These are phyloP conservation scores for Debaryomyces nepalensis DNA, from an alignment of 1,139 yeast species.

Conservation along the genomic window DNA sequence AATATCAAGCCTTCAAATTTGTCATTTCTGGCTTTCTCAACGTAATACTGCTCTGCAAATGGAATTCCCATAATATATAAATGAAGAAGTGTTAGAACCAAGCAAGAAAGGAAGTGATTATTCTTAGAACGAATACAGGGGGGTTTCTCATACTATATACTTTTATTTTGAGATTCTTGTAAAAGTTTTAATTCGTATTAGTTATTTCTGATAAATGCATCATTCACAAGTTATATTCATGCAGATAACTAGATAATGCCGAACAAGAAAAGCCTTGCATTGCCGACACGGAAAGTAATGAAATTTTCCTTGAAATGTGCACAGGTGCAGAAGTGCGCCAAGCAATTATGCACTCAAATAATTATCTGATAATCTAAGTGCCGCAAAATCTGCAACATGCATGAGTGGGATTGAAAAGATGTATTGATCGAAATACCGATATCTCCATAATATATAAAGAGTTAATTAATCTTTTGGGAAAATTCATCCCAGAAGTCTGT, in stretches of 20 bases:
- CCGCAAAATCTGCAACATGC: not conserved
- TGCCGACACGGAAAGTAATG: not conserved
- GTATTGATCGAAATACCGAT: too few relatives aligned
- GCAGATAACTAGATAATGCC: slow-evolving; percentile 3
- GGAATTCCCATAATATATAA: slow-evolving; percentile 27
- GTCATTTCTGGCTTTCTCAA: slow-evolving; percentile 41
- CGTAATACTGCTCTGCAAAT: slow-evolving; percentile 35
- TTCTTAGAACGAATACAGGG: too few relatives aligned
- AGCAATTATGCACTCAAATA: not conserved
- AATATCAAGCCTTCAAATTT: slow-evolving; percentile 44
- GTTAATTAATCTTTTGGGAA: too few relatives aligned
- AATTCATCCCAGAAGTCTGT: too few relatives aligned
- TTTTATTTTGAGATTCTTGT: too few relatives aligned
- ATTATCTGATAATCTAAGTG: slow-evolving; percentile 5
- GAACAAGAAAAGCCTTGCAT: not conserved
- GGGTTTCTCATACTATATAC: too few relatives aligned
- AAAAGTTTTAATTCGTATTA: too few relatives aligned
- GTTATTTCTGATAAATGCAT: too few relatives aligned
- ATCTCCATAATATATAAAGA: not conserved
- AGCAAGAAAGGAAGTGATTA: too few relatives aligned
- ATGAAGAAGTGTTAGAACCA: not conserved
- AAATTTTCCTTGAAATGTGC: not conserved
- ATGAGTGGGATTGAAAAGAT: not conserved
- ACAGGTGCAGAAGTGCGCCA: not conserved
- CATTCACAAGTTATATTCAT: too few relatives aligned